Evolutionary conservation across 768 basidiomycete genomes (phyloP), one percentile per base, ranked within the genome.

Genomic region (Sistotremastrum niveocremeum): DNA sequence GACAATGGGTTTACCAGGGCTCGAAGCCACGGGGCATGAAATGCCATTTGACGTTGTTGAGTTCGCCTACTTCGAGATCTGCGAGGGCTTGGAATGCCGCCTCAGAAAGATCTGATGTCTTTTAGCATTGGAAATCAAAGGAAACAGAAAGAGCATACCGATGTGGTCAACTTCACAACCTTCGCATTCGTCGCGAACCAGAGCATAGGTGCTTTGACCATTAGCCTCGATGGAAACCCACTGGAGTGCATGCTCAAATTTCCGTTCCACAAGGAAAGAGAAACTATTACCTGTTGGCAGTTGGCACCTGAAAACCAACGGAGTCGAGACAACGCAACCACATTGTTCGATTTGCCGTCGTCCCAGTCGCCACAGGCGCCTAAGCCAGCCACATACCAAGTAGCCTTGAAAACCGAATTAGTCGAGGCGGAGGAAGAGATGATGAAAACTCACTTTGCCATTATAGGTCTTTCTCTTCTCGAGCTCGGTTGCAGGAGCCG

Each of bases 301-400:
- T 77, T 72, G 7, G 49, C 59, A 37, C 77, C 80, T 6, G 57
- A 50, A 50, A 70, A 68, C 55, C 77, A 85, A 29, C 76, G 72
- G 1, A 55, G 36, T 30, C 69, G 61, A 10, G 77, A 67, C 52
- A 85, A 70, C 9, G 84, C 84, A 40, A 84, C 69, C 48, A 86
- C 76, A 51, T 63, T 57, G 52, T 78, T 71, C 20, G 20, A 20
- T 44, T 53, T 69, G 56, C 72, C 57, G 34, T 41, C 59, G 57
- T 81, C 72, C 43, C 39, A 45, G 36, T 68, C 52, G 30, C 81
- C 81, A 56, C 84, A 86, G 60, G 82, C 81, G 39, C 81, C 83
- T 29, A 67, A 54, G 33, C 62, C 40, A 8, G 10, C 71, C 49
- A 76, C 50, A 57, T 73, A 85, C 73, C 72, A 85, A 34, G 82